Conservation (phyloP, 768 basidiomycete genomes). For the Crepidotus variabilis region DNA sequence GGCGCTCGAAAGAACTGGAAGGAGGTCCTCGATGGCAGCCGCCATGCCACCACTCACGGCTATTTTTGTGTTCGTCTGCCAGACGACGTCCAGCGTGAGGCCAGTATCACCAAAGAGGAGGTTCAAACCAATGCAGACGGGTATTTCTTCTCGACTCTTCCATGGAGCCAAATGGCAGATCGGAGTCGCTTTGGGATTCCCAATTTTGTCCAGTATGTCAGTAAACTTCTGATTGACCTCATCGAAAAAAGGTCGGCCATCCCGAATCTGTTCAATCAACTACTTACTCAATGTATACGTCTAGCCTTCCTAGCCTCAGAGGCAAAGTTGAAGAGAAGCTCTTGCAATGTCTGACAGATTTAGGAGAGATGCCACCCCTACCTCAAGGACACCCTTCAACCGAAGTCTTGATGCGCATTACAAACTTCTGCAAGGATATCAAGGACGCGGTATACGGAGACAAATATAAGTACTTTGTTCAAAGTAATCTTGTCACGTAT, state of each 20-base stretch:
- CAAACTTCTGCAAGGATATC: constrained; percentile 38
- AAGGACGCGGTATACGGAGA: constrained; percentile 23
- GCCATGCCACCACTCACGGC: constrained; percentile 46
- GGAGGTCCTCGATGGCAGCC: constrained; percentile 45
- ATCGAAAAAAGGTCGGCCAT: constrained; percentile 49
- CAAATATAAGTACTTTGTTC: constrained; percentile 22
- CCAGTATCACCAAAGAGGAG: constrained; percentile 29
- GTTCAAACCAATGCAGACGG: constrained; percentile 31
- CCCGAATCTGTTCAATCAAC: background rate
- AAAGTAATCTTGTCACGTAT: constrained; percentile 25
- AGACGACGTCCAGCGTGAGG: constrained; percentile 49
- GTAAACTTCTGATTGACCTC: constrained; percentile 45
- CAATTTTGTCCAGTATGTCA: constrained; percentile 49
- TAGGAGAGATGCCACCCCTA: constrained; percentile 37
- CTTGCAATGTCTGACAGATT: constrained; percentile 22
- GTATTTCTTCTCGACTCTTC: constrained; percentile 45
- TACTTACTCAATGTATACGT: background rate
- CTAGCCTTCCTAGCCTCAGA: constrained; percentile 46
- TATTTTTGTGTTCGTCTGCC: constrained; percentile 69
- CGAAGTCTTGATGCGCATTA: constrained; percentile 42
- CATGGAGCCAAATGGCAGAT: constrained; percentile 50
- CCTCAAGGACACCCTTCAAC: constrained; percentile 35
- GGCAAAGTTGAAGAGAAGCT: constrained; percentile 38
- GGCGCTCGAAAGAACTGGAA: constrained; percentile 42
- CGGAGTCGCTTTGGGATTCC: constrained; percentile 51